Conservation (phyloP, 2,329 filamentous ascomycete genomes). For the Xylaria sp. region DNA sequence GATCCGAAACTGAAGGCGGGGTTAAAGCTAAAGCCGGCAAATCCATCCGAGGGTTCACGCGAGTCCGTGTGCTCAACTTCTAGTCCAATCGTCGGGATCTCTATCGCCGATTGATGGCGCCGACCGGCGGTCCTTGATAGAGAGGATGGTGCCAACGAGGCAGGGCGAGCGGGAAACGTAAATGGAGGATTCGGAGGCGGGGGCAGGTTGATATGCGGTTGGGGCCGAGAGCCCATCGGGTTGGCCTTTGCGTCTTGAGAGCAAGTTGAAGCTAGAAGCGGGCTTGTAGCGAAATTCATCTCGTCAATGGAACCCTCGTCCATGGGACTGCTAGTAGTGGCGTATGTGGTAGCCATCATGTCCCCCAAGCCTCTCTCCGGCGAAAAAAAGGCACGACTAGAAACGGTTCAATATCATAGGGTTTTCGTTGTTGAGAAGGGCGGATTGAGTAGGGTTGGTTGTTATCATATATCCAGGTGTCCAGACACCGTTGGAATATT, state of each 20-base stretch:
- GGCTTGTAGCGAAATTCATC: slow-evolving; percentile 23
- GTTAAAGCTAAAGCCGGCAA: slow-evolving; percentile 34
- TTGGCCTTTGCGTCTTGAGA: slow-evolving; percentile 27
- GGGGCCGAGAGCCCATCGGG: slow-evolving; percentile 31
- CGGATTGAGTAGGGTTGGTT: slow-evolving; percentile 14
- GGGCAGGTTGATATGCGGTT: slow-evolving; percentile 37
- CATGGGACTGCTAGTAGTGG: slow-evolving; percentile 34
- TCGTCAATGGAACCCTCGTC: slow-evolving; percentile 25
- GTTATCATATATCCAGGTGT: slow-evolving; percentile 17
- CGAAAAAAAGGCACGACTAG: slow-evolving; percentile 29
- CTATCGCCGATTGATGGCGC: slow-evolving; percentile 50
- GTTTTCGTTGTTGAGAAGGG: slow-evolving; percentile 16
- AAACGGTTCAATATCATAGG: slow-evolving; percentile 27
- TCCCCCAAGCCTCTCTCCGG: slow-evolving; percentile 32
- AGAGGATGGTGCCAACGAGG: slow-evolving; percentile 44
- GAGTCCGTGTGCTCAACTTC: slow-evolving; percentile 15
- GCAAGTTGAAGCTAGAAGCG: slow-evolving; percentile 28
- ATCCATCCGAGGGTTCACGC: slow-evolving; percentile 23
- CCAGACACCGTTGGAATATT: slow-evolving; percentile 19
- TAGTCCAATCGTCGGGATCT: slow-evolving; percentile 29
- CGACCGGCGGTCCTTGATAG: slow-evolving; percentile 45
- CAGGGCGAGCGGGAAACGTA: slow-evolving; percentile 52
- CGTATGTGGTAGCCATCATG: slow-evolving; percentile 33
- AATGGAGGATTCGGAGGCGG: slow-evolving; percentile 61
- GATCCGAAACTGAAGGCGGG: slow-evolving; percentile 30